Percentiles rank a stretch among this genome's conserved stretches.
phyloP scores from a whole-genome alignment of 2,329 filamentous ascomycete species.

The Paecilomyces variotii region DNA sequence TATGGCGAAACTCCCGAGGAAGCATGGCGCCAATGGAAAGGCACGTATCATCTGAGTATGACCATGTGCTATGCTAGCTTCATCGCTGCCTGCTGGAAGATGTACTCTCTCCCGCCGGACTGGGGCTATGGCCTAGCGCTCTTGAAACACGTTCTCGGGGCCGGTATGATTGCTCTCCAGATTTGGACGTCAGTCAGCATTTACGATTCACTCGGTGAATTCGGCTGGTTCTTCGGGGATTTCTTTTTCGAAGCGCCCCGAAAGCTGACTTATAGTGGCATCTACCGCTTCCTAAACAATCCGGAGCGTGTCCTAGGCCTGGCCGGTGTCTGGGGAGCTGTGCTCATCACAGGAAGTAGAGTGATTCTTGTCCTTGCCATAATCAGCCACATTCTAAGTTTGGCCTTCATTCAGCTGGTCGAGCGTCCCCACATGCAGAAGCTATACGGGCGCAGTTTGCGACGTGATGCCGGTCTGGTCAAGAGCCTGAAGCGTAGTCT shows the following conservation, averaged over 20 bases:
- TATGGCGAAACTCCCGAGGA: slow-evolving; percentile 84
- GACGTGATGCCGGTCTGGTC: slow-evolving; percentile 80
- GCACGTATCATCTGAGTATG: slow-evolving; percentile 87
- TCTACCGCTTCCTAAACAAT: slow-evolving; percentile 97
- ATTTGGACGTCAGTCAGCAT: slow-evolving; percentile 89
- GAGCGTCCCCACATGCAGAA: slow-evolving; percentile 98
- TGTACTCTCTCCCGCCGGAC: slow-evolving; percentile 79
- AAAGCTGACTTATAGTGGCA: slow-evolving; percentile 90
- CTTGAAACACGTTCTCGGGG: slow-evolving; percentile 78
- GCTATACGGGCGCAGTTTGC: slow-evolving; percentile 77
- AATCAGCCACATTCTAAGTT: slow-evolving; percentile 72
- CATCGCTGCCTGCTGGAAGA: slow-evolving; percentile 87
- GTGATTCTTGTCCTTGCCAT: slow-evolving; percentile 81
- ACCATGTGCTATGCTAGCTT: slow-evolving; percentile 84
- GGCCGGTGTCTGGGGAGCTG: slow-evolving; percentile 90
- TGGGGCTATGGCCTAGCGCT: slow-evolving; percentile 82
- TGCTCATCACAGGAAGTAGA: slow-evolving; percentile 84
- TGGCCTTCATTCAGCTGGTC: slow-evolving; percentile 84
- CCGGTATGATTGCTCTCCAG: slow-evolving; percentile 73
- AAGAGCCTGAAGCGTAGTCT: slow-evolving; percentile 84
- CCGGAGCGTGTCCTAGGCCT: slow-evolving; percentile 89
- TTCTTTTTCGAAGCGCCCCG: slow-evolving; percentile 91
- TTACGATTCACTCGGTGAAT: slow-evolving; percentile 91
- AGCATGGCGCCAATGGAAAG: slow-evolving; percentile 97
- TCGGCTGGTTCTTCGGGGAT: slow-evolving; percentile 98